Base-by-base conservation (phyloP, 805 yeast species). In the Candida arabinofermentans region DNA sequence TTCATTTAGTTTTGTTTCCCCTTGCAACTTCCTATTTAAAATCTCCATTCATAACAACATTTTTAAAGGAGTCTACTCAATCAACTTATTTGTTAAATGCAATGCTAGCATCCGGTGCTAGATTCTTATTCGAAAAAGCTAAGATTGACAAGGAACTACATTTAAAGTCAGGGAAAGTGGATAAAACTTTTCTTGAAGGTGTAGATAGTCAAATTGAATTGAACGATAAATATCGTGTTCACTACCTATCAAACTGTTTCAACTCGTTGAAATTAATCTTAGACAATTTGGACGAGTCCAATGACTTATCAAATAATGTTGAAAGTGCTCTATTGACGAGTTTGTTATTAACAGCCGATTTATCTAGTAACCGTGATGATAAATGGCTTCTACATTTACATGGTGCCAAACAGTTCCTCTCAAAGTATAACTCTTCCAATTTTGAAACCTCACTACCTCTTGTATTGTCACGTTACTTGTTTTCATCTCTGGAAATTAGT, bases 21-120 rank as follows among this genome's bases (percentile, higher is more conserved):
- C 47, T 59, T 17, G 48, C 61, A 1, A 47, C 55, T 1, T 52
- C 61, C 6, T 59, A 56, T 38, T 31, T 59, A 19, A 46, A 54
- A 12, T 58, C 61, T 8, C 58, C 64, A 2, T 55, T 55, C 34
- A 58, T 59, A 12, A 42, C 37, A 7, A 46, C 55, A 5, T 52
- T 61, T 31, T 39, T 61, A 19, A 43, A 44, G 18, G 57, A 55
- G 19, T 57, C 62, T 1, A 37, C 43, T 29, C 67, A 72, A 19
- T 84, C 81, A 49, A 65, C 79, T 0, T 83, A 79, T 54, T 56
- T 83, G 10, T 61, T 83, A 34, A 81, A 84, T 31, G 86, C 87
- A 0, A 73, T 83, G 24, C 55, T 84, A 27, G 86, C 90, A 0
- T 81, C 80, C 27, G 89, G 90, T 5, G 88, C 89, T 0, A 69